phyloP scores from a whole-genome alignment of 164 flowering plant genomes.

The Sextonia rubra region DNA sequence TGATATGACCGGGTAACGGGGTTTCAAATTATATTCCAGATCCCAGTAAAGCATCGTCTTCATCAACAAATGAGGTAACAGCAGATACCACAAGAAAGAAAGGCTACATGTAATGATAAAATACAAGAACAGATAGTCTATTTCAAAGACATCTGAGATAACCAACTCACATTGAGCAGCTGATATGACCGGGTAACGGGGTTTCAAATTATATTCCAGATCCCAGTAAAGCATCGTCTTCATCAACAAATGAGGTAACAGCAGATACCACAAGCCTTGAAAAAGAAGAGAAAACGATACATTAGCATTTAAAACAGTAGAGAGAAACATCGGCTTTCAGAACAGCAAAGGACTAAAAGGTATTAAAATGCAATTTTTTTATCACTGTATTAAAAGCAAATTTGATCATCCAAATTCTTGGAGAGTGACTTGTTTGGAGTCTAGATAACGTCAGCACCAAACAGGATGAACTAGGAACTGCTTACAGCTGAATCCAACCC shows the following conservation, averaged over 20 bases:
- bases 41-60: constrained; percentile 5
- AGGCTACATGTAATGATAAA: no score
- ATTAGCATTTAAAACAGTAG: neutral
- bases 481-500: neutral
- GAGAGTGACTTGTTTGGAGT: neutral
- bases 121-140: no score
- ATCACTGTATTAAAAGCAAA: no score
- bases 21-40: constrained; percentile 13
- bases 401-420: neutral
- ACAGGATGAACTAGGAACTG: neutral
- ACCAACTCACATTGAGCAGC: neutral
- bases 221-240: constrained; percentile 5
- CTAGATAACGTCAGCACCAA: neutral
- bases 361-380: no score
- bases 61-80: constrained; percentile 12
- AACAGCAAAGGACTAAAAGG: neutral
- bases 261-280: constrained; percentile 18
- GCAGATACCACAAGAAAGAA: constrained; percentile 14
- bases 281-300: neutral
- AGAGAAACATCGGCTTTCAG: no score
- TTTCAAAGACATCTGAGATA: neutral
- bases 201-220: constrained; percentile 13
- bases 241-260: constrained; percentile 12
- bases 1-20: neutral
- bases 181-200: neutral